Base-by-base conservation (phyloP, 306 rosid species). In the Cucumis hystrix region DNA sequence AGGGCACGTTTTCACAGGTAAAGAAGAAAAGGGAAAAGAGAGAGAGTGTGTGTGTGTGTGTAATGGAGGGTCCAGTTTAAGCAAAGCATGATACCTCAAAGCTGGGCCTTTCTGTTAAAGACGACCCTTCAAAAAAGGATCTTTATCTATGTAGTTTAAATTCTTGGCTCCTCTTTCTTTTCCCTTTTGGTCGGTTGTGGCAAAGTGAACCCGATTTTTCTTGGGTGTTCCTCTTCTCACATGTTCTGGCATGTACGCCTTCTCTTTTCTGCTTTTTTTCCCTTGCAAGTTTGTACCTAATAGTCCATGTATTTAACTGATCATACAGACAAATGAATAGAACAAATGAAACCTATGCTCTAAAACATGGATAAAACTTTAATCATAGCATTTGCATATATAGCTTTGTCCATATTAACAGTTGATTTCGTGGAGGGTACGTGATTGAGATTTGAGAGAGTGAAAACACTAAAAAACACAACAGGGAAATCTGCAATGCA, bases 171-270 rank as follows among this genome's bases (percentile, higher is more conserved):
- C 43, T 52, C 77, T 30, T 73, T 73, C 77, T 73, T 73, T 52
- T 9, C 77, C 45, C 77, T 73, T 73, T 73, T 73, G 77, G 77
- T 73, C 77, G 77, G 77, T 73, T 73, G 77, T 73, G 77, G 10
- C 63, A 52, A 73, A 51, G 62, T 52, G 76, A 71, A 47, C 40
- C 76, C 25, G 4, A 47, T 14, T 70, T 47, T 72, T 25, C 45
- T 72, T 28, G 61, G 77, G 40, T 45, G 28, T 55, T 70, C 20
- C 45, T 73, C 60, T 23, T 71, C 60, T 71, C 76, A 71, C 60
- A 49, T 71, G 76, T 30, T 71, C 60, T 71, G 76, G 41, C 60
- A 71, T 71, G 76, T 71, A 71, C 47, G 62, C 61, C 62, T 28
- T 12, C 47, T 72, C 77, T 73, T 73, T 73, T 30, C 62, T 73